phyloP scores from a whole-genome alignment of 371 early-diverging fungal genomes.

The Zychaea mexicana region DNA sequence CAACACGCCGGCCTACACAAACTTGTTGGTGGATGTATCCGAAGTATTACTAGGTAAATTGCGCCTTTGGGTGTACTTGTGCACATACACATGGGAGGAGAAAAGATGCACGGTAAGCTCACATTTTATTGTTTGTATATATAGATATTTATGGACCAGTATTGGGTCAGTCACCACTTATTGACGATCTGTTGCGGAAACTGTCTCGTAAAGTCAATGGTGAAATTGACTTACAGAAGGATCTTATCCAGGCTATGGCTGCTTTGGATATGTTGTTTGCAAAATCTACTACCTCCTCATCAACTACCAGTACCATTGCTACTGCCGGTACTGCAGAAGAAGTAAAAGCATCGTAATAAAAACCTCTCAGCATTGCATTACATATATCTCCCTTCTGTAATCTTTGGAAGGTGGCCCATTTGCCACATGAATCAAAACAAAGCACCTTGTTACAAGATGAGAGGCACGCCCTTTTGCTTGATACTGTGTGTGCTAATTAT shows the following conservation, averaged over 20 bases:
- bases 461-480: too few relatives aligned
- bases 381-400: too few relatives aligned
- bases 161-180: constrained; percentile 75
- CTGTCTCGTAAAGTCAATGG: constrained; percentile 66
- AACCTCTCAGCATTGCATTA: background rate
- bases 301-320: too few relatives aligned
- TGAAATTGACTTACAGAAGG: constrained; percentile 79
- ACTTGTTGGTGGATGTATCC: constrained; percentile 77
- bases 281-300: constrained; percentile 19
- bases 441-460: too few relatives aligned
- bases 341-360: background rate
- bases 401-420: too few relatives aligned
- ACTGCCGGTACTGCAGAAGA: too few relatives aligned
- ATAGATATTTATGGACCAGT: constrained; percentile 82
- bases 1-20: constrained; percentile 75
- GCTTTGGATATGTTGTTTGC: constrained; percentile 81
- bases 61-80: background rate
- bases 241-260: constrained; percentile 73
- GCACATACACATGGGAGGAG: background rate
- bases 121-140: background rate
- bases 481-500: too few relatives aligned
- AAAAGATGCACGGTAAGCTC: background rate
- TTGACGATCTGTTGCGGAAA: constrained; percentile 66
- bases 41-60: constrained; percentile 70
- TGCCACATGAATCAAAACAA: too few relatives aligned